Evolutionary conservation across 139 green algal genomes (phyloP).

Genomic region (Coccomyxa sp.): DNA sequence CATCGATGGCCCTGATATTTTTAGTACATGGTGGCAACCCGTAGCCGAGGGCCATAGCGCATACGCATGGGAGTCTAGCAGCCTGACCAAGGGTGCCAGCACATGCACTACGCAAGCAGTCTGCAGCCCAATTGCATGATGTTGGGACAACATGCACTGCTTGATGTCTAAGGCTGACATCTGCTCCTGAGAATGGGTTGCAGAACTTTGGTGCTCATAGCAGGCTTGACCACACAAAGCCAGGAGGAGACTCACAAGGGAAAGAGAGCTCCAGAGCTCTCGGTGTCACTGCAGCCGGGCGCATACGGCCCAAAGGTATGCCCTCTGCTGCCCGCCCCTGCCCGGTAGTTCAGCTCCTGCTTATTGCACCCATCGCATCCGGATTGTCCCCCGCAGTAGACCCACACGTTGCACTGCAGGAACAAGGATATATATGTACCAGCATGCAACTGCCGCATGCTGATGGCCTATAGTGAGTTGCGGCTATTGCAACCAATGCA

Average conservation of each 20-base stretch:
- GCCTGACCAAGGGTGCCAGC: background rate
- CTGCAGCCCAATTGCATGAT: too few relatives aligned
- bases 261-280: background rate
- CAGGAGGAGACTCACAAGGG: background rate
- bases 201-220: too few relatives aligned
- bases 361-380: background rate
- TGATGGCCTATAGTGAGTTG: background rate
- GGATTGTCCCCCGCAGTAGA: background rate
- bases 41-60: too few relatives aligned
- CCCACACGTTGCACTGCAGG: background rate
- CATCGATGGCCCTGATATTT: background rate
- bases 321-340: background rate
- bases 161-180: too few relatives aligned
- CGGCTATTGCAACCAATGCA: background rate
- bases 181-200: too few relatives aligned
- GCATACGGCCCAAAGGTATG: background rate
- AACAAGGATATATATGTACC: background rate
- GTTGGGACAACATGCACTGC: too few relatives aligned
- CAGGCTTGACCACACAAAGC: too few relatives aligned
- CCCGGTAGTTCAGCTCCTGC: background rate
- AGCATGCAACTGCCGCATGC: background rate
- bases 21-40: too few relatives aligned
- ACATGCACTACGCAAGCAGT: too few relatives aligned
- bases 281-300: background rate
- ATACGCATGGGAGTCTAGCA: too few relatives aligned